Evolutionary conservation across 768 basidiomycete species (phyloP).

Genomic region (Suillus luteus): DNA sequence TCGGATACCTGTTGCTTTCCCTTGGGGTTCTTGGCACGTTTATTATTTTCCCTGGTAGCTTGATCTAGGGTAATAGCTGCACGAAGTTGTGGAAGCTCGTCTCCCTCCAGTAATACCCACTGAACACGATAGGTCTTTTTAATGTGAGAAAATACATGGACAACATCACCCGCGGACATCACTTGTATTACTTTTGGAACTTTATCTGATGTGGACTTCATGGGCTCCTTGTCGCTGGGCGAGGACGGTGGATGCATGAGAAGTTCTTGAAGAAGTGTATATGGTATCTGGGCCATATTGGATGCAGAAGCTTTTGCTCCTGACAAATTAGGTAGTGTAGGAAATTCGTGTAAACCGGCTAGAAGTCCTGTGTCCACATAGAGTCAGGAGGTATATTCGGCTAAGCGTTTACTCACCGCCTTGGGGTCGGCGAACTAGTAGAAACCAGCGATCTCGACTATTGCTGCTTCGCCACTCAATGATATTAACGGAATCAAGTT

Average conservation of each 20-base stretch:
- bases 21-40: slow-evolving; percentile 14
- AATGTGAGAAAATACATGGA: slow-evolving; percentile 90
- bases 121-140: slow-evolving; percentile 80
- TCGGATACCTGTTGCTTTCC: slow-evolving; percentile 19
- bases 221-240: slow-evolving; percentile 8
- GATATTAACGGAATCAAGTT: slow-evolving; percentile 84
- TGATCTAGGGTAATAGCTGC: slow-evolving; percentile 11
- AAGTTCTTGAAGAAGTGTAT: slow-evolving; percentile 41
- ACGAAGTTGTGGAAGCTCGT: slow-evolving; percentile 40
- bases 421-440: slow-evolving; percentile 82
- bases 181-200: slow-evolving; percentile 40
- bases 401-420: slow-evolving; percentile 51
- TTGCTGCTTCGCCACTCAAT: slow-evolving; percentile 66
- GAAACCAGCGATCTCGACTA: slow-evolving; percentile 55
- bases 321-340: slow-evolving; percentile 59
- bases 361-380: slow-evolving; percentile 64
- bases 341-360: slow-evolving; percentile 89
- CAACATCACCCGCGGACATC: slow-evolving; percentile 59
- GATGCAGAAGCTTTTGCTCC: slow-evolving; percentile 39
- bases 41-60: slow-evolving; percentile 11
- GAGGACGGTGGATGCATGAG: slow-evolving; percentile 35
- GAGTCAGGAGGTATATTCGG: slow-evolving; percentile 13
- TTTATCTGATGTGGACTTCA: neutral
- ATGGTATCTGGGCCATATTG: slow-evolving; percentile 35
- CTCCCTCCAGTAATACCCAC: slow-evolving; percentile 61